Evolutionary conservation across 805 yeast species (phyloP), one percentile per base, ranked within the genome.

Genomic region (Candida pseudoglaebosa): DNA sequence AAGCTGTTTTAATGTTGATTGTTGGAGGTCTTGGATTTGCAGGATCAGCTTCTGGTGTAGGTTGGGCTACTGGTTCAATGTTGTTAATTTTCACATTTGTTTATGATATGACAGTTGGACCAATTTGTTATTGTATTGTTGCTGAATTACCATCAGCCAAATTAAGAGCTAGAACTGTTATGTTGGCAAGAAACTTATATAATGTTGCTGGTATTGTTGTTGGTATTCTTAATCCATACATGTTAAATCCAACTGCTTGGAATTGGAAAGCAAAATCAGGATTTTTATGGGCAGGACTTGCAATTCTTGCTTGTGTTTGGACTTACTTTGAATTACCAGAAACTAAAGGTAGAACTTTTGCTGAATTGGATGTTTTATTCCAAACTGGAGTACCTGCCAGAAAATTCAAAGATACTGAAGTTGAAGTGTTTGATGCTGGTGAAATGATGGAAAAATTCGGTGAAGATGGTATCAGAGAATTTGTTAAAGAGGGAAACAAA

Each of bases 321-420:
- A 57, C 65, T 24, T 70, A 59, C 56, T 71, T 75, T 55, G 70
- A 74, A 36, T 61, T 78, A 36, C 85, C 86, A 7, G 86, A 80
- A 54, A 74, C 83, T 17, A 65, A 65, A 46, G 71, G 70, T 35
- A 67, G 80, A 54, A 75, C 84, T 0, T 78, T 65, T 51, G 80
- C 78, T 36, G 84, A 80, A 50, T 61, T 80, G 51, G 84, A 79
- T 56, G 59, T 62, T 38, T 58, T 80, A 61, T 80, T 78, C 57
- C 63, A 43, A 13, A 38, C 53, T n/a, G 44, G 49, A 2, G 55
- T 66, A 28, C 45, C 55, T 7, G 76, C 79, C 5, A 70, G 78
- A 56, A 57, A 67, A 48, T 73, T 73, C 59, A 58, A 56, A 40
- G 36, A 39, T 22, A 61, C 72, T 20, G 58, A 59, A 28, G 73